These are phyloP conservation scores for Boletus bicolor DNA, from an alignment of 768 basidiomycete species.

Conservation along the genomic window DNA sequence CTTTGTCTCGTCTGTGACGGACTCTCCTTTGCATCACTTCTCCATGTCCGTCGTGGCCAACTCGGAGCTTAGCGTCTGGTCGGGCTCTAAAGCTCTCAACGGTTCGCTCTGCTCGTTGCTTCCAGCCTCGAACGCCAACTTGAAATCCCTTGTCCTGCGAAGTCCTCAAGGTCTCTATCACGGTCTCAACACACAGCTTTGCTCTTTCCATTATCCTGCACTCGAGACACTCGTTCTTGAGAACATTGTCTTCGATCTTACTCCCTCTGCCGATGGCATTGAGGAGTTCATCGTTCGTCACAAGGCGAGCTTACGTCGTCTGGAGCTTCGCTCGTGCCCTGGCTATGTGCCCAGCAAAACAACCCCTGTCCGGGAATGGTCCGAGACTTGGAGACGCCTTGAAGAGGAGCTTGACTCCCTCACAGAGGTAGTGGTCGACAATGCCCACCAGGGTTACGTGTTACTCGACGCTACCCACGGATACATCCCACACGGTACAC, in stretches of 20 bases:
- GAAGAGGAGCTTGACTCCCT: constrained; percentile 23
- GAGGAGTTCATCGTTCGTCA: constrained; percentile 33
- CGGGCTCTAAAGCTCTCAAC: constrained; percentile 30
- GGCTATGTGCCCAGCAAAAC: constrained; percentile 21
- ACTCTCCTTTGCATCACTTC: constrained; percentile 30
- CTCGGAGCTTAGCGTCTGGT: constrained; percentile 30
- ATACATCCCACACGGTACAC: constrained; percentile 18
- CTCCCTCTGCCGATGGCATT: constrained; percentile 18
- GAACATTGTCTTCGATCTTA: constrained; percentile 29
- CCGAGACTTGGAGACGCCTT: constrained; percentile 26
- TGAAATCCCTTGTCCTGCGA: constrained; percentile 25
- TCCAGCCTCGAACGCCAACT: constrained; percentile 16
- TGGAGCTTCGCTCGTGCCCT: constrained; percentile 26
- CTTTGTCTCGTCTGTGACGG: constrained; percentile 23
- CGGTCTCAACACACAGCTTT: constrained; percentile 24
- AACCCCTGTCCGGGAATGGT: constrained; percentile 23
- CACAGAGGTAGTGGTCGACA: constrained; percentile 21
- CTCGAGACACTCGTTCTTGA: constrained; percentile 29
- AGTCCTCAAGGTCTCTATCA: constrained; percentile 31
- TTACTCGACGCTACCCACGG: constrained; percentile 20
- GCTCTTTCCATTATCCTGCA: constrained; percentile 21
- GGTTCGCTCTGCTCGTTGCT: constrained; percentile 25
- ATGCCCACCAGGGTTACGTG: constrained; percentile 20
- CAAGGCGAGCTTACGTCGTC: constrained; percentile 22
- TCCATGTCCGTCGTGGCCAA: constrained; percentile 32